Evolutionary conservation across 2,329 filamentous ascomycete species (phyloP), one percentile per base, ranked within the genome.

Genomic region (Coleophoma eucalyptorum): DNA sequence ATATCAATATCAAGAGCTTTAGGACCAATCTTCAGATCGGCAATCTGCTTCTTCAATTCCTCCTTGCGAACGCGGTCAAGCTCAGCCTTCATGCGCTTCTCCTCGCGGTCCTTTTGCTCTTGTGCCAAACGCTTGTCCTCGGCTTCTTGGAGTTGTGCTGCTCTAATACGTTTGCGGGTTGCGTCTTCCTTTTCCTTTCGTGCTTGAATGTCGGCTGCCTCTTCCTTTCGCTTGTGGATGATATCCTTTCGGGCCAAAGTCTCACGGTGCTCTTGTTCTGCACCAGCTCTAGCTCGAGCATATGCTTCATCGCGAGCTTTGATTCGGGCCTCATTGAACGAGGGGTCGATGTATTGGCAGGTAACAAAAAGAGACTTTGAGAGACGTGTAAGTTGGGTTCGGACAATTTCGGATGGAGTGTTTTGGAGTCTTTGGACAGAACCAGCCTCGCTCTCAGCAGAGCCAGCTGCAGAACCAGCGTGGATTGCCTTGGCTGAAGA

Each of bases 141-240:
- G 20, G 91, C 91, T 67, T 96, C 91, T 64, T 90, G 89, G 34
- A 95, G 78, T 63, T 95, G 87, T 69, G 95, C 89, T 63, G 92
- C 90, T 55, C 89, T 88, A 53, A 93, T 80, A 58, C 88, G 84
- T 76, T 94, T 96, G 71, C 88, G 86, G 58, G 87, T 88, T 52
- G 94, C 91, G 67, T 93, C 92, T 72, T 97, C 94, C 66, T 91
- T 91, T 69, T 97, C 92, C 69, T 89, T 90, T 68, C 86, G 86
- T 55, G 94, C 90, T 61, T 92, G 83, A 43, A 90, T 83, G 69
- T 93, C 91, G 11, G 90, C 89, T n/a, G 90, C 91, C 58, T 90
- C 89, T 67, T 97, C 92, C 78, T 97, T 97, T 75, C 93, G 93
- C 79, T 95, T 95, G 67, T 96, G 87, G 62, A 99, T 99, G 59